phyloP scores from a whole-genome alignment of 1,284 basidiomycete species.

The Bjerkandera adusta region DNA sequence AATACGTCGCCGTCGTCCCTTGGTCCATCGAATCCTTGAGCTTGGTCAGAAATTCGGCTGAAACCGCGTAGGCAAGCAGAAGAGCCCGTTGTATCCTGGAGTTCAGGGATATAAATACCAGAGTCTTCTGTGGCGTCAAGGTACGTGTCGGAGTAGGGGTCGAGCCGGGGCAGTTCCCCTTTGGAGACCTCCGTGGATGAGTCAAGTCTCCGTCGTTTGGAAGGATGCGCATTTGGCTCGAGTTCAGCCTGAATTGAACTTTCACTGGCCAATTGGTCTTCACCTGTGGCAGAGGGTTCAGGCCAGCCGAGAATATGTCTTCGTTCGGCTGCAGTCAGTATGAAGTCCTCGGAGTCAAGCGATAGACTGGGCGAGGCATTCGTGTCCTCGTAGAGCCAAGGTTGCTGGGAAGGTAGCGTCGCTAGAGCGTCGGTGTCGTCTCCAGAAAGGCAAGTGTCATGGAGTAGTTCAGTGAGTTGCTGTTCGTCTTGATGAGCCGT shows the following conservation, averaged over 20 bases:
- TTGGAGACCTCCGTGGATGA: background rate
- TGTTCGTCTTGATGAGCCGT: too few species aligned
- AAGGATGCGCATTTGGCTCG: background rate
- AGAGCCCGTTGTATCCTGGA: background rate
- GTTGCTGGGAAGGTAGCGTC: too few species aligned
- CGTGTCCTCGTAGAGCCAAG: too few species aligned
- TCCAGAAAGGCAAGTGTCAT: too few species aligned
- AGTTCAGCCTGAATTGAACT: background rate
- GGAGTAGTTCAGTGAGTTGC: too few species aligned
- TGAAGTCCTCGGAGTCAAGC: constrained; percentile 11
- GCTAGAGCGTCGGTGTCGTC: too few species aligned
- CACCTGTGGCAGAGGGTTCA: background rate
- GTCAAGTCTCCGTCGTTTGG: constrained; percentile 5
- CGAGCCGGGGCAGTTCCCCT: background rate
- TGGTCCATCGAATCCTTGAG: constrained; percentile 27
- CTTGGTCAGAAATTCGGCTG: constrained; percentile 18
- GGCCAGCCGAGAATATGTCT: constrained; percentile 18
- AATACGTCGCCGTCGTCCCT: constrained; percentile 23
- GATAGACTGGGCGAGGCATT: too few species aligned
- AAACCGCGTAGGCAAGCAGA: constrained; percentile 9
- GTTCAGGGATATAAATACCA: constrained; percentile 19
- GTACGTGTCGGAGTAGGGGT: background rate
- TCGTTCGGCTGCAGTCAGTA: constrained; percentile 24
- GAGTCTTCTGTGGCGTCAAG: constrained; percentile 20
- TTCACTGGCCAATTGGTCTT: too few species aligned